Conservation (phyloP, 2,329 filamentous ascomycete species). For the Beauveria caledonica region DNA sequence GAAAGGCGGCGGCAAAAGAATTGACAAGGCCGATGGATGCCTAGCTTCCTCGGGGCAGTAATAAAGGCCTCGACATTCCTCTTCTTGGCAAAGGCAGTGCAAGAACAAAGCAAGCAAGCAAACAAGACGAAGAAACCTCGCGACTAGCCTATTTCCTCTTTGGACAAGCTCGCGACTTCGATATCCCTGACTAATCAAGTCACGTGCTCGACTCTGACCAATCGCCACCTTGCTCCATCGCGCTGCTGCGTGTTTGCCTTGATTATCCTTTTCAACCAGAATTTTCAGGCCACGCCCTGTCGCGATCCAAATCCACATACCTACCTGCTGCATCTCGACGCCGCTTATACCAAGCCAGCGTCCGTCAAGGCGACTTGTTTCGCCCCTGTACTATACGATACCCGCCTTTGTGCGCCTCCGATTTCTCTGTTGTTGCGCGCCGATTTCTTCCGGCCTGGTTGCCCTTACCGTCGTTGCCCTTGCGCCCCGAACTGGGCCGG, state of each 20-base stretch:
- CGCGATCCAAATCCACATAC: conserved; percentile 12
- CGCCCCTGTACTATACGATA: conserved; percentile 8
- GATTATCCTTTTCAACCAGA: conserved; percentile 23
- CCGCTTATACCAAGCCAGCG: conserved; percentile 10
- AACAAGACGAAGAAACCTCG: not conserved
- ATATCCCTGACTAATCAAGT: conserved; percentile 3
- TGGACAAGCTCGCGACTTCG: not conserved
- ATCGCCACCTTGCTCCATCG: not conserved
- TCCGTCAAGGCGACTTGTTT: not conserved
- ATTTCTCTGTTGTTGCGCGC: not conserved
- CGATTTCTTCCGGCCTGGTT: not conserved
- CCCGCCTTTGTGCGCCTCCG: conserved; percentile 4
- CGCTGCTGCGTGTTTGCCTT: conserved; percentile 10
- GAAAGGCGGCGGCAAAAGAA: not conserved
- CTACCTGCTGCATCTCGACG: conserved; percentile 1
- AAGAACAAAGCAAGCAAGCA: not conserved
- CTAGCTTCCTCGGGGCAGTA: not conserved
- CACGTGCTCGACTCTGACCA: conserved; percentile 7
- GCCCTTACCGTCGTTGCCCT: not conserved
- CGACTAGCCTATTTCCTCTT: not conserved
- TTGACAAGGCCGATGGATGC: conserved; percentile 5
- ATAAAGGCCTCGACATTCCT: conserved; percentile 3
- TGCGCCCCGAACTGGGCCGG: not conserved
- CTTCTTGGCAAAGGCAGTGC: not conserved
- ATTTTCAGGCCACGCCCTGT: conserved; percentile 25